A percentile compares a stretch with the other conserved stretches of the same genome.
These are phyloP conservation scores for Sicyos edulis DNA, from an alignment of 306 rosid species.

Conservation along the genomic window DNA sequence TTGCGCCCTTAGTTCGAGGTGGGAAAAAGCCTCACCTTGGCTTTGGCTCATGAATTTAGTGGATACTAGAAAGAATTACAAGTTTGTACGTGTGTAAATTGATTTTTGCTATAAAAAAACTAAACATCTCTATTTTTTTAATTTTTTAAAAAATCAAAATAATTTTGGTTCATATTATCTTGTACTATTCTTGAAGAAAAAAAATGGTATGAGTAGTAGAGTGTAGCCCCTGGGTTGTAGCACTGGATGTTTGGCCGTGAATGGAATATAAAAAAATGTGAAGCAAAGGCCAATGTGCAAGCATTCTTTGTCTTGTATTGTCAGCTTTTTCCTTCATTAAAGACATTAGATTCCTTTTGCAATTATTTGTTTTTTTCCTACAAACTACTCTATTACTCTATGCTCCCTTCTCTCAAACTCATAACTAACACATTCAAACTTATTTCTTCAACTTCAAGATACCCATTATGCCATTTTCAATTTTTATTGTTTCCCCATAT, in stretches of 20 bases:
- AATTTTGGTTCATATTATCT: too few species aligned
- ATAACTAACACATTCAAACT: neutral
- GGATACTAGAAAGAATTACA: too few species aligned
- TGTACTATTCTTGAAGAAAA: too few species aligned
- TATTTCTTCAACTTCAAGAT: slow-evolving; percentile 6
- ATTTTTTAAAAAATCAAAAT: too few species aligned
- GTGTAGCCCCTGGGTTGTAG: neutral
- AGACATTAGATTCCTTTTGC: slow-evolving; percentile 21
- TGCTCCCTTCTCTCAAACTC: neutral
- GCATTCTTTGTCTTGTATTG: neutral
- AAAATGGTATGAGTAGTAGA: neutral
- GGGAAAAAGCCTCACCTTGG: too few species aligned
- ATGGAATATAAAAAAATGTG: neutral
- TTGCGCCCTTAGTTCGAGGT: too few species aligned
- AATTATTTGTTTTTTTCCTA: neutral
- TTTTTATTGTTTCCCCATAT: neutral
- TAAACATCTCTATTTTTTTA: too few species aligned
- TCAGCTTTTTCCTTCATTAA: slow-evolving; percentile 16
- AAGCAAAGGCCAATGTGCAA: neutral
- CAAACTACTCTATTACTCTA: neutral
- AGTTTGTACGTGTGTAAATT: too few species aligned
- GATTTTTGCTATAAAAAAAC: too few species aligned
- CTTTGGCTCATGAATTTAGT: too few species aligned
- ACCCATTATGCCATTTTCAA: too few species aligned
- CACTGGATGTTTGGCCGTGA: neutral